These are phyloP conservation scores for Phyllosticta paracitricarpa DNA, from an alignment of 2,329 filamentous ascomycete species.

Conservation along the genomic window DNA sequence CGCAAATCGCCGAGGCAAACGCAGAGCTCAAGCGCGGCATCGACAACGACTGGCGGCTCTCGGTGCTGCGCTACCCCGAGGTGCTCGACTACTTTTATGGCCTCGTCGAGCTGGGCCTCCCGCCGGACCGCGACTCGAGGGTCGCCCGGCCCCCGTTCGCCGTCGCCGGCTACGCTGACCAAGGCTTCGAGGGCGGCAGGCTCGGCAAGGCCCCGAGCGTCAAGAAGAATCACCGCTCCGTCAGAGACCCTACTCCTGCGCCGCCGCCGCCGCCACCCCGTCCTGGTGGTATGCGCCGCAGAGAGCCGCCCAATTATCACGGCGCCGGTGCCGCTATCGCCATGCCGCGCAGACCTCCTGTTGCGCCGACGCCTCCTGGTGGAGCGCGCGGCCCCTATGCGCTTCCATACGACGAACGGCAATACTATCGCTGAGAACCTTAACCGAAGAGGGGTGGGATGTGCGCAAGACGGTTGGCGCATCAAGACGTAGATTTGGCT, in stretches of 20 bases:
- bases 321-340: constrained; percentile 16
- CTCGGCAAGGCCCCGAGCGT: constrained; percentile 16
- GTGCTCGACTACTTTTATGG: constrained; percentile 72
- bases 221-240: constrained; percentile 22
- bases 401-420: constrained; percentile 4
- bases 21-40: constrained; percentile 60
- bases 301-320: constrained; percentile 14
- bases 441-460: constrained; percentile 12
- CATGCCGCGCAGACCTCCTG: constrained; percentile 18
- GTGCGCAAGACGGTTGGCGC: neutral
- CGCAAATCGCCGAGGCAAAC: constrained; percentile 54
- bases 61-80: constrained; percentile 67
- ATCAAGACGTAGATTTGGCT: neutral
- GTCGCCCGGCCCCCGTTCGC: constrained; percentile 31
- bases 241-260: constrained; percentile 20
- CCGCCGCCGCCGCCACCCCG: constrained; percentile 9
- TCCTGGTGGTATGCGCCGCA: neutral
- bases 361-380: constrained; percentile 26
- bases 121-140: constrained; percentile 40
- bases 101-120: constrained; percentile 56
- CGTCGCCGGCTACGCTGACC: constrained; percentile 26
- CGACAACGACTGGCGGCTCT: constrained; percentile 68
- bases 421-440: constrained; percentile 4
- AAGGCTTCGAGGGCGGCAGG: constrained; percentile 20
- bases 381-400: neutral